These are phyloP conservation scores for Aspergillus tubingensis DNA, from an alignment of 2,329 filamentous ascomycete species.

Conservation along the genomic window DNA sequence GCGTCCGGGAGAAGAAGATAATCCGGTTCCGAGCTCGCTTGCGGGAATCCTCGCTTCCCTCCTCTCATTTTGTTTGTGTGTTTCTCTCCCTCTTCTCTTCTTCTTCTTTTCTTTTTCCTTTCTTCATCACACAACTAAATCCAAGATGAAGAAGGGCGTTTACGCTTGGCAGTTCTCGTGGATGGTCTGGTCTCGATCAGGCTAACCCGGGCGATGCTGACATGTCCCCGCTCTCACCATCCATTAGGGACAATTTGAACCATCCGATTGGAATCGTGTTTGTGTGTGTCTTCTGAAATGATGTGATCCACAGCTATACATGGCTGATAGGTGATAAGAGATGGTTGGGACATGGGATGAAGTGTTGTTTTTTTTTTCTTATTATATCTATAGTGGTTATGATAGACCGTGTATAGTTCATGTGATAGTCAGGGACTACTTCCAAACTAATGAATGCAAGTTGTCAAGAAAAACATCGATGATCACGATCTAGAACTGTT, in stretches of 20 bases:
- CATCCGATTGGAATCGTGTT: conserved; percentile 40
- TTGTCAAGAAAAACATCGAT: background rate
- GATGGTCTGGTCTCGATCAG: conserved; percentile 28
- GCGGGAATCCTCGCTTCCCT: conserved; percentile 14
- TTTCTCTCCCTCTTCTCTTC: conserved; percentile 23
- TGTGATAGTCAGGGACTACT: no score
- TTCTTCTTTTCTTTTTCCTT: conserved; percentile 19
- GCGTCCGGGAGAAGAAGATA: background rate
- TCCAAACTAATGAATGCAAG: background rate
- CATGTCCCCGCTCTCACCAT: conserved; percentile 41
- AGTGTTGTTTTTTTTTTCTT: no score
- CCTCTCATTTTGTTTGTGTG: conserved; percentile 7
- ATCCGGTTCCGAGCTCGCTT: conserved; percentile 12
- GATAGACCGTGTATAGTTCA: no score
- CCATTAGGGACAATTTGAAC: conserved; percentile 34
- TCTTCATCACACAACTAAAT: conserved; percentile 45
- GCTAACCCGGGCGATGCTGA: conserved; percentile 42
- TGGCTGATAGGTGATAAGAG: no score
- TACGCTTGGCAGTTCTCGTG: conserved; percentile 40
- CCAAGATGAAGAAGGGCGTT: conserved; percentile 44
- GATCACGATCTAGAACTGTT: background rate
- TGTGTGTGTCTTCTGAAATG: conserved; percentile 11
- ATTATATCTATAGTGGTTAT: no score
- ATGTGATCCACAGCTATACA: no score
- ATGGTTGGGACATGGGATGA: background rate